Conservation (phyloP, 352 stramenopile genomes). For the Phytophthora meadii region DNA sequence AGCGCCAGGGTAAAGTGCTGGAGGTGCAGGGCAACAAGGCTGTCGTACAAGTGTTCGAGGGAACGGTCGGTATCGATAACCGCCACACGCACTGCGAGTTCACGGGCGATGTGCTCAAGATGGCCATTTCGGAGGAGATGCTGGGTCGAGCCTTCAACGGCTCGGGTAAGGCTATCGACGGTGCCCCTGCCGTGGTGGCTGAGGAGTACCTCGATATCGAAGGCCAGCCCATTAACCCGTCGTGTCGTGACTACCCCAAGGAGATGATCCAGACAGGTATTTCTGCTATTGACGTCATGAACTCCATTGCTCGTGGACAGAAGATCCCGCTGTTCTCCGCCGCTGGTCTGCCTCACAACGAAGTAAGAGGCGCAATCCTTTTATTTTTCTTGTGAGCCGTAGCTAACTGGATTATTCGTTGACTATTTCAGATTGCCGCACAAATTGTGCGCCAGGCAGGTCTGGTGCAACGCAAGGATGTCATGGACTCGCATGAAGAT, state of each 20-base stretch:
- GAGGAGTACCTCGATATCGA: slow-evolving; percentile 99
- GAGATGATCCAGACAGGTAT: slow-evolving; percentile 99
- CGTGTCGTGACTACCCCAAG: slow-evolving; percentile 98
- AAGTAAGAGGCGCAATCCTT: slow-evolving; percentile 50
- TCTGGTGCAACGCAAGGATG: slow-evolving; percentile 98
- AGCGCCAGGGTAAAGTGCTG: slow-evolving; percentile 93
- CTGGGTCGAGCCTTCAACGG: slow-evolving; percentile 97
- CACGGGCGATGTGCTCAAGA: slow-evolving; percentile 99
- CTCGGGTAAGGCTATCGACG: slow-evolving; percentile 98
- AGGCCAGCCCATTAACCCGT: slow-evolving; percentile 99
- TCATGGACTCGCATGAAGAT: slow-evolving; percentile 98
- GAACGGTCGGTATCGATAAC: slow-evolving; percentile 99
- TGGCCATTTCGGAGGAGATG: slow-evolving; percentile 99
- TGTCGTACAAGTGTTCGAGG: slow-evolving; percentile 98
- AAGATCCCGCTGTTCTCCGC: slow-evolving; percentile 99
- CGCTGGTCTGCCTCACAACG: slow-evolving; percentile 98
- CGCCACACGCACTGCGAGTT: slow-evolving; percentile 98
- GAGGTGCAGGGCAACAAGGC: slow-evolving; percentile 98
- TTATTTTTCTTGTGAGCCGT: not conserved
- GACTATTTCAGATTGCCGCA: slow-evolving; percentile 88
- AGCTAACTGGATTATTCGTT: slow-evolving; percentile 15
- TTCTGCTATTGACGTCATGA: slow-evolving; percentile 99
- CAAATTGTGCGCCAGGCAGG: slow-evolving; percentile 99
- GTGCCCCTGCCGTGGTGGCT: slow-evolving; percentile 96
- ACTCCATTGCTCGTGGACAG: slow-evolving; percentile 99